A percentile compares a stretch with the other conserved stretches of the same genome.
phyloP scores from a whole-genome alignment of 768 basidiomycete species.

The Mrakia blollopis region DNA sequence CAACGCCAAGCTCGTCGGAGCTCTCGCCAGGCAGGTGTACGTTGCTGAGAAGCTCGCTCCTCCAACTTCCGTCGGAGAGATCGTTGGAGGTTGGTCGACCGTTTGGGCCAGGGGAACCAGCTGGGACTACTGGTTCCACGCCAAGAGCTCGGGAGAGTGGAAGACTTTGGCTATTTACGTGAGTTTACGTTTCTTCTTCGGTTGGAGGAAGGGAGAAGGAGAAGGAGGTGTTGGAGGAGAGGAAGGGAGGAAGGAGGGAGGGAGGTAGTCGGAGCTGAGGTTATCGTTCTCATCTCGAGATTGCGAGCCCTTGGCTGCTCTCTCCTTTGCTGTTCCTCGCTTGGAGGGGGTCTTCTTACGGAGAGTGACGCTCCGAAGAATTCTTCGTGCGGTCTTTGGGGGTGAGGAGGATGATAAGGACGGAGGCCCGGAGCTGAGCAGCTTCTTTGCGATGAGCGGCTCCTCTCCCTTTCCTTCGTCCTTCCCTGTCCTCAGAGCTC shows the following conservation, averaged over 20 bases:
- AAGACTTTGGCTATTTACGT: conserved; percentile 27
- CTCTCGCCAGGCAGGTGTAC: conserved; percentile 71
- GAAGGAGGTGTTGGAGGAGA: not conserved
- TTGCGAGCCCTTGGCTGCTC: too few relatives aligned
- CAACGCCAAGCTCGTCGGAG: conserved; percentile 57
- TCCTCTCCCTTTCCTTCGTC: not conserved
- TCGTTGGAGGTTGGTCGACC: conserved; percentile 59
- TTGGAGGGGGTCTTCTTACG: too few relatives aligned
- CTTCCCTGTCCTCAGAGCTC: not conserved
- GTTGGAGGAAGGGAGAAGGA: not conserved
- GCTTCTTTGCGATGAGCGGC: not conserved
- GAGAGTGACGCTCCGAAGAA: too few relatives aligned
- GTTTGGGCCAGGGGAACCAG: conserved; percentile 61
- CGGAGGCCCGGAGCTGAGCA: too few relatives aligned
- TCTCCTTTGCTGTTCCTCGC: too few relatives aligned
- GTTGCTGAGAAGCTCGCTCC: conserved; percentile 62
- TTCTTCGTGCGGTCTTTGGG: too few relatives aligned
- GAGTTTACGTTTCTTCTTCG: conserved; percentile 4
- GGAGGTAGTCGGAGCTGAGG: not conserved
- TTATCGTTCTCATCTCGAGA: not conserved
- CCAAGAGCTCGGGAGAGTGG: conserved; percentile 61
- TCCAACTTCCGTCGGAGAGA: conserved; percentile 55
- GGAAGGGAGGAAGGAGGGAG: not conserved
- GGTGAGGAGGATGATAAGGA: too few relatives aligned
- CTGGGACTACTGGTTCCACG: conserved; percentile 57